Evolutionary conservation across 108 stramenopile genomes (phyloP).

Genomic region (Nitzschia sp.): DNA sequence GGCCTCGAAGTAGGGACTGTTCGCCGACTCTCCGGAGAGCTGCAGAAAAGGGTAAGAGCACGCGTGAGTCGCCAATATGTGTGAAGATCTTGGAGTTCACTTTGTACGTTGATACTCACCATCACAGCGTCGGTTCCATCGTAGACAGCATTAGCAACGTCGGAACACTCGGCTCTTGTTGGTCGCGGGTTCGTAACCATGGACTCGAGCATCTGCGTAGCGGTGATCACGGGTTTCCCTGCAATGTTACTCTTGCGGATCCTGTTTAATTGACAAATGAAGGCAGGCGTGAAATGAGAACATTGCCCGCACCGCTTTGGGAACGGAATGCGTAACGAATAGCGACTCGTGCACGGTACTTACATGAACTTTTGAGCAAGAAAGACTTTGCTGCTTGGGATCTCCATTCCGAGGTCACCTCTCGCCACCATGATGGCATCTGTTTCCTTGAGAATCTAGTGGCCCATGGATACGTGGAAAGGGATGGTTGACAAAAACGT

Average conservation of each 20-base stretch:
- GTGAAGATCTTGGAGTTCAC: background rate
- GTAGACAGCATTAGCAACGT: conserved; percentile 98
- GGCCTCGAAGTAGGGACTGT: conserved; percentile 80
- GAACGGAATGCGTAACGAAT: background rate
- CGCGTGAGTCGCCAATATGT: conserved; percentile 15
- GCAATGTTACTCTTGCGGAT: conserved; percentile 91
- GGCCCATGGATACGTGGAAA: background rate
- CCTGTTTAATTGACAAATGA: background rate
- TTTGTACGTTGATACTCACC: conserved; percentile 24
- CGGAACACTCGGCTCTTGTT: conserved; percentile 98
- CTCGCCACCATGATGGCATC: conserved; percentile 99
- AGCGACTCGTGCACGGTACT: background rate
- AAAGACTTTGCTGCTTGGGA: conserved; percentile 94
- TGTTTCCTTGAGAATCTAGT: conserved; percentile 80
- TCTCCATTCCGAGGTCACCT: conserved; percentile 98
- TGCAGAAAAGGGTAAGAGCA: no score
- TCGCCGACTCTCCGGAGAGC: conserved; percentile 83
- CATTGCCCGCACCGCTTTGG: no score
- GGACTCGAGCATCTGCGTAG: conserved; percentile 97
- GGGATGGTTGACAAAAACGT: background rate
- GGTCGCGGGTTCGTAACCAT: conserved; percentile 99
- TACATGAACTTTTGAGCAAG: conserved; percentile 92
- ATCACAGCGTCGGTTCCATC: conserved; percentile 96
- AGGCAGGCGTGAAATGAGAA: no score
- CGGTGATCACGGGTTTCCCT: conserved; percentile 93